Base-by-base conservation (phyloP, 2,329 filamentous ascomycete genomes). In the Botryotinia calthae region DNA sequence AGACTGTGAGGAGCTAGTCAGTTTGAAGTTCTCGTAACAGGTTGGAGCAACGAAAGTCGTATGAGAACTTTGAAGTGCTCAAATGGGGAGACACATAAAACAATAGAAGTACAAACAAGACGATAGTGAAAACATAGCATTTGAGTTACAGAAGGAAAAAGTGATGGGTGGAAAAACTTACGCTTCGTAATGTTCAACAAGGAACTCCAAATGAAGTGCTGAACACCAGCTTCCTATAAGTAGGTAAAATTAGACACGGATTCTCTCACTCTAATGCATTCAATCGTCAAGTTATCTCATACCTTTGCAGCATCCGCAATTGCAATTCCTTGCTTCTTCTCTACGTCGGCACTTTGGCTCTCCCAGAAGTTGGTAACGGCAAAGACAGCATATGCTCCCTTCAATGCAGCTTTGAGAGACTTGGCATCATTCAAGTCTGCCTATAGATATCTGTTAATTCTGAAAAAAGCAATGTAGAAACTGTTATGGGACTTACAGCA, bases 171-270 rank as follows among this genome's bases (percentile, higher is more conserved):
- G n/a, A 22, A 62, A 40, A 8, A 78, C 83, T 76, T 75, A 83
- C 83, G 73, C 72, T 85, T 79, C 0, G 75, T 82, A 71, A 85
- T 76, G 73, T 85, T 79, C 34, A 81, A 74, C 8, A 86, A 80
- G 16, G 83, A 83, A 74, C 83, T 85, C 80, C 83, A 86, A 74
- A 87, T 81, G 62, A 85, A 79, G 73, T 86, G 84, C 76, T 85
- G 77, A 2, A 85, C 83, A 9, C 84, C 84, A 1, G 81, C 80
- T 34, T 81, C 81, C 76, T 84, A 74, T 72, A 62, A 73, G 54
- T n/a, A 20, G 54, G 14, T 54, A 54, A 20, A n/a, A 25, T 56
- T 48, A 69, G 62, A 72, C 8, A 3, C 18, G 42, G 2, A 5
- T 16, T 31, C 5, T 56, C 48, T 56, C n/a, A 56, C 4, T 8